Evolutionary conservation across 2,329 filamentous ascomycete species (phyloP).

Genomic region (Leptoxyphium fumago): DNA sequence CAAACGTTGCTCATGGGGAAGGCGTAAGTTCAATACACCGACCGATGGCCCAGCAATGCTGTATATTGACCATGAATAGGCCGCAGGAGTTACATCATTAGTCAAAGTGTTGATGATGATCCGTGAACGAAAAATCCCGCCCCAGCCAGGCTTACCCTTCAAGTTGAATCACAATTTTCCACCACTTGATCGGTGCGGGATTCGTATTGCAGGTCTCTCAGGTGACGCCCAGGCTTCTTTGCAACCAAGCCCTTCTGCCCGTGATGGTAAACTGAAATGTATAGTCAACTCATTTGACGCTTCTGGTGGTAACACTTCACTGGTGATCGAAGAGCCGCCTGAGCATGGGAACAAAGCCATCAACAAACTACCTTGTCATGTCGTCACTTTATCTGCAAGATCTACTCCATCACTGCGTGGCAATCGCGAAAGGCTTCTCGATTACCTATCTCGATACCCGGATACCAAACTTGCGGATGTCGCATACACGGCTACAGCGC

Average conservation of each 20-base stretch:
- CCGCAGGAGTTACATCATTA: conserved; percentile 35
- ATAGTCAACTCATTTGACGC: conserved; percentile 56
- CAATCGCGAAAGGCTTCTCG: conserved; percentile 42
- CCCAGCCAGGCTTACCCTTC: conserved; percentile 51
- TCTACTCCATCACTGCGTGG: conserved; percentile 30
- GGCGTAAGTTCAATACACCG: neutral
- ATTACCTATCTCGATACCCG: conserved; percentile 40
- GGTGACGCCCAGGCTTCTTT: no score
- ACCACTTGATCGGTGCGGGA: no score
- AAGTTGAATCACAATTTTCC: no score
- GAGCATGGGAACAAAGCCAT: conserved; percentile 12
- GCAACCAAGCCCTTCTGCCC: no score
- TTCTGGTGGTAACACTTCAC: conserved; percentile 55
- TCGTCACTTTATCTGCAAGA: conserved; percentile 47
- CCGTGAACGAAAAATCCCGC: conserved; percentile 47
- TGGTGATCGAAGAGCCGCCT: conserved; percentile 50
- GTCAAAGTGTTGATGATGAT: conserved; percentile 53
- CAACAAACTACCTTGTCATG: conserved; percentile 42
- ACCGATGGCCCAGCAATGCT: no score
- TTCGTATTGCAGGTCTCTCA: no score
- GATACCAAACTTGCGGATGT: conserved; percentile 39
- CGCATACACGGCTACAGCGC: conserved; percentile 53
- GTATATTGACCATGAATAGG: conserved; percentile 2
- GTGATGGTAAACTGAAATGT: no score
- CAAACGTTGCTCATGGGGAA: conserved; percentile 18